phyloP scores from a whole-genome alignment of 768 basidiomycete species.

The Rhodotorula graminis region DNA sequence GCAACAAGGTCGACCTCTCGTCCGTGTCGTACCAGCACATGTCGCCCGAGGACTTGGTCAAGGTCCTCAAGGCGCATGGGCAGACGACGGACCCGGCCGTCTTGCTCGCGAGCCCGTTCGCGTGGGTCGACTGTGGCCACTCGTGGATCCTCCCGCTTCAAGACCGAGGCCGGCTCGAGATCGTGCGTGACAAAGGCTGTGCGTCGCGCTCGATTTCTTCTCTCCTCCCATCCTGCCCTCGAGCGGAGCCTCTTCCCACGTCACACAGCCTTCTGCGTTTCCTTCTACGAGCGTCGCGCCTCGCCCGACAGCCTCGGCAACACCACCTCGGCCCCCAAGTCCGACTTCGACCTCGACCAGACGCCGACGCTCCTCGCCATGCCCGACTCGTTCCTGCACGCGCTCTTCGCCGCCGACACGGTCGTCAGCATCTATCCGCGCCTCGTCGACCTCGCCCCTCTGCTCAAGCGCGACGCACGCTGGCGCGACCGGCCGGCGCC shows the following conservation, averaged over 20 bases:
- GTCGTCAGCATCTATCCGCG: neutral
- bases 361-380: slow-evolving; percentile 4
- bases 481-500: slow-evolving; percentile 45
- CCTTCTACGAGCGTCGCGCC: neutral
- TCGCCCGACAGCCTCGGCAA: neutral
- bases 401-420: slow-evolving; percentile 20
- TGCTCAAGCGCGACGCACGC: slow-evolving; percentile 1
- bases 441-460: neutral
- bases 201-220: too few species aligned
- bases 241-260: too few species aligned
- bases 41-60: slow-evolving; percentile 36
- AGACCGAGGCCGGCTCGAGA: slow-evolving; percentile 63
- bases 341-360: neutral
- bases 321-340: neutral
- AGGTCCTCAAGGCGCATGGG: too few species aligned
- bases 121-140: slow-evolving; percentile 78
- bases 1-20: neutral
- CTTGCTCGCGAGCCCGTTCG: slow-evolving; percentile 35
- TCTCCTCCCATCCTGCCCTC: too few species aligned
- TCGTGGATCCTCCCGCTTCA: slow-evolving; percentile 70
- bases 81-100: neutral
- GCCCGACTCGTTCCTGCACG: neutral
- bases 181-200: slow-evolving; percentile 45
- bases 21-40: slow-evolving; percentile 67
- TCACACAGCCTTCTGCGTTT: too few species aligned